Percentiles rank a stretch among this genome's conserved stretches.
Evolutionary conservation across 2,329 filamentous ascomycete species (phyloP).

Genomic region (Neurospora sp.): DNA sequence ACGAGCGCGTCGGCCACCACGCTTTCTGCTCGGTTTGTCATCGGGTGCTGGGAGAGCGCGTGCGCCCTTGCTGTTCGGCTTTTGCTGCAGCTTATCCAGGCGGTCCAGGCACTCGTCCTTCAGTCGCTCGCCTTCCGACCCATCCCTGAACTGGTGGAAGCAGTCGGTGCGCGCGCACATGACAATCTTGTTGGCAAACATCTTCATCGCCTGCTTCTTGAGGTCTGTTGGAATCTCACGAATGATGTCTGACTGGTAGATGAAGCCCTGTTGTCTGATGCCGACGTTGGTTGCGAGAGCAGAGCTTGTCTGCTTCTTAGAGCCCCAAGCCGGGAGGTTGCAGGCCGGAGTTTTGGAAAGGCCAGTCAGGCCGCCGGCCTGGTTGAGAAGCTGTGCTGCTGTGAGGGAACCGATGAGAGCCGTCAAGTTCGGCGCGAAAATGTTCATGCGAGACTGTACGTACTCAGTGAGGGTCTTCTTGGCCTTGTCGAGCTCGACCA

Average conservation of each 20-base stretch:
- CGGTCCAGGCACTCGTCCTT: slow-evolving; percentile 75
- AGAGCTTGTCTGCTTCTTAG: slow-evolving; percentile 67
- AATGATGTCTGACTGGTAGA: slow-evolving; percentile 88
- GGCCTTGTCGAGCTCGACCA: slow-evolving; percentile 75
- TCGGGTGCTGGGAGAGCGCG: slow-evolving; percentile 85
- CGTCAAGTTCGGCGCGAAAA: slow-evolving; percentile 91
- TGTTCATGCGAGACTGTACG: slow-evolving; percentile 91
- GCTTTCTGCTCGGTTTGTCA: slow-evolving; percentile 88
- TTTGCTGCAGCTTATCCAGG: slow-evolving; percentile 85
- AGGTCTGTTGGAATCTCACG: slow-evolving; percentile 74
- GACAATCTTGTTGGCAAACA: slow-evolving; percentile 85
- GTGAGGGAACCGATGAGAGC: slow-evolving; percentile 84
- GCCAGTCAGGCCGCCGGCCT: slow-evolving; percentile 77
- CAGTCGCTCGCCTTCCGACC: slow-evolving; percentile 71
- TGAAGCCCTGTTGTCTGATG: slow-evolving; percentile 81
- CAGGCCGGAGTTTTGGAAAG: slow-evolving; percentile 88
- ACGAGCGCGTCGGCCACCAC: slow-evolving; percentile 77
- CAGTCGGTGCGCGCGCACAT: slow-evolving; percentile 88
- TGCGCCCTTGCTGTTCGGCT: slow-evolving; percentile 77
- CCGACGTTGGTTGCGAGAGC: slow-evolving; percentile 90
- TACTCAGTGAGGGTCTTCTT: slow-evolving; percentile 85
- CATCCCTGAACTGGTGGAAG: slow-evolving; percentile 71
- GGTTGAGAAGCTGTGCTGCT: slow-evolving; percentile 92
- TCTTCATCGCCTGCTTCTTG: slow-evolving; percentile 88
- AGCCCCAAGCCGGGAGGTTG: slow-evolving; percentile 84